Evolutionary conservation across 352 stramenopile genomes (phyloP).

Genomic region (Thraustotheca clavata): DNA sequence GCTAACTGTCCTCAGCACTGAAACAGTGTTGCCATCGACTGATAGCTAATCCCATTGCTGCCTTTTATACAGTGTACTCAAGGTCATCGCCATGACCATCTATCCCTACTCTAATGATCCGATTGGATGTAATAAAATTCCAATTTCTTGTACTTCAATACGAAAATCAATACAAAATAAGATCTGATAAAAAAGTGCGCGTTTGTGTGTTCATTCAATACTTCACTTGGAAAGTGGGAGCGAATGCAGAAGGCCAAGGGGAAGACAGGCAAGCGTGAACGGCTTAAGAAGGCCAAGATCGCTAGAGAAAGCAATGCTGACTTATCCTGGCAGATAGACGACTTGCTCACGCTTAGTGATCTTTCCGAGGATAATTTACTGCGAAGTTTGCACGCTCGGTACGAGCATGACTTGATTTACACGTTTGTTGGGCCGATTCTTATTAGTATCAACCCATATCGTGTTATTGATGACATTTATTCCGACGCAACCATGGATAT

Average conservation of each 20-base stretch:
- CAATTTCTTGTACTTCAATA: too few species aligned
- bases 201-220: too few species aligned
- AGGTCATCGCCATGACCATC: too few species aligned
- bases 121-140: too few species aligned
- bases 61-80: too few species aligned
- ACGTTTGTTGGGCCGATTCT: slow-evolving; percentile 89
- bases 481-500: slow-evolving; percentile 74
- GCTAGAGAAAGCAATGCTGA: not conserved
- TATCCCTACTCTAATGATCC: too few species aligned
- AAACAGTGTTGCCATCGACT: too few species aligned
- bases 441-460: slow-evolving; percentile 90
- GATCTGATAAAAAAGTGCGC: slow-evolving; percentile 5
- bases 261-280: slow-evolving; percentile 17
- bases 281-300: slow-evolving; percentile 19
- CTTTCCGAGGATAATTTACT: slow-evolving; percentile 86
- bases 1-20: too few species aligned
- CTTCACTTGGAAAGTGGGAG: not conserved
- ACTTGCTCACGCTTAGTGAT: slow-evolving; percentile 86
- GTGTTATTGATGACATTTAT: slow-evolving; percentile 58
- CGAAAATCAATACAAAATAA: too few species aligned
- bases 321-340: slow-evolving; percentile 38
- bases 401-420: slow-evolving; percentile 91
- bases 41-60: too few species aligned
- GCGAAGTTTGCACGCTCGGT: slow-evolving; percentile 81
- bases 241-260: slow-evolving; percentile 9